These are phyloP conservation scores for Adansonia digitata DNA, from an alignment of 345 rosid species.

Conservation along the genomic window DNA sequence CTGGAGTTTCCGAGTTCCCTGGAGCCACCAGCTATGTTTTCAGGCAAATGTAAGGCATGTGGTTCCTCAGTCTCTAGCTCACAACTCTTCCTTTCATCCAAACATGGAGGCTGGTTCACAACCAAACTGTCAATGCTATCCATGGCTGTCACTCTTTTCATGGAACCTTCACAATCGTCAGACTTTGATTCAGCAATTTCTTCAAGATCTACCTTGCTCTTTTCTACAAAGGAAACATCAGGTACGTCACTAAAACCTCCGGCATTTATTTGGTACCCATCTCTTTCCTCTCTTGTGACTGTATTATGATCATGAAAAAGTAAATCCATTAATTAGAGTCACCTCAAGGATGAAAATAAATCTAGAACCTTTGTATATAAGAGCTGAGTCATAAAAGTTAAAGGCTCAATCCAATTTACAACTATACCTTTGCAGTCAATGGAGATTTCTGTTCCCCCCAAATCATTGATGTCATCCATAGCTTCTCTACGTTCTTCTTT, in stretches of 20 bases:
- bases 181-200: constrained; percentile 3
- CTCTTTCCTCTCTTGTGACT: neutral
- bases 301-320: neutral
- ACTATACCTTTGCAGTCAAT: constrained; percentile 18
- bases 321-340: neutral
- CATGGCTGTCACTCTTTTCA: neutral
- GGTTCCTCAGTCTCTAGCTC: constrained; percentile 4
- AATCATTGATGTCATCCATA: neutral
- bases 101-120: constrained; percentile 2
- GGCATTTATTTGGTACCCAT: neutral
- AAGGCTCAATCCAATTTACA: neutral
- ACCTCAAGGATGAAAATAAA: neutral
- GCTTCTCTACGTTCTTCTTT: constrained; percentile 4
- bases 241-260: neutral
- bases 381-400: neutral
- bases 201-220: neutral
- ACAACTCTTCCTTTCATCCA: neutral
- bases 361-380: neutral
- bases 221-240: constrained; percentile 12
- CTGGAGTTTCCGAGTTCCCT: constrained; percentile 3
- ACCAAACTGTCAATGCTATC: neutral
- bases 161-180: neutral
- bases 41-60: neutral
- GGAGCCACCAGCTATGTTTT: neutral
- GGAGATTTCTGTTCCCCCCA: neutral